These are phyloP conservation scores for Camellia japonica DNA, from an alignment of 148 eudicot genomes.

Conservation along the genomic window DNA sequence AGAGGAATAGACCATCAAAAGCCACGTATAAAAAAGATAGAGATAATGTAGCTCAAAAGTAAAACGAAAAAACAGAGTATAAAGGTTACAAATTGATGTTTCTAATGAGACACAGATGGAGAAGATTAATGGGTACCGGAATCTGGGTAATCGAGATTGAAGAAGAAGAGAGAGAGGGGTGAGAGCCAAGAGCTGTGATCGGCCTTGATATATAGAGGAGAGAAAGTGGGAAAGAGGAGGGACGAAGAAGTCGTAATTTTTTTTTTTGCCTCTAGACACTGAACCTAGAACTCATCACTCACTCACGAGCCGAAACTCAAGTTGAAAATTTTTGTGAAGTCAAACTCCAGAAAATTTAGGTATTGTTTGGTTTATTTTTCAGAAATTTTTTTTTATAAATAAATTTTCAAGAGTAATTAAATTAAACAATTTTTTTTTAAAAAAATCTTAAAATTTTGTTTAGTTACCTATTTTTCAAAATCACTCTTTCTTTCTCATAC, in stretches of 20 bases:
- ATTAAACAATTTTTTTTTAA: no score
- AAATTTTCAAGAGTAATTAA: no score
- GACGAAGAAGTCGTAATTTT: not conserved
- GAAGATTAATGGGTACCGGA: not conserved
- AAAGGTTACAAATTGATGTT: not conserved
- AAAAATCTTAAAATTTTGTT: no score
- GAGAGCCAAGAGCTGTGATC: not conserved
- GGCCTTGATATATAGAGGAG: not conserved
- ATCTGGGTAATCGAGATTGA: not conserved
- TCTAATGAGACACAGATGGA: not conserved
- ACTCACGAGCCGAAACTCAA: no score
- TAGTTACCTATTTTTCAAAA: no score
- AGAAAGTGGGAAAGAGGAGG: not conserved
- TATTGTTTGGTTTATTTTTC: no score
- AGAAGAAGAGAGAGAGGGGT: not conserved
- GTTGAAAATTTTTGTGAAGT: no score
- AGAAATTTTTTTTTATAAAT: no score
- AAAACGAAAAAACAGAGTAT: not conserved
- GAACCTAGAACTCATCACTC: no score
- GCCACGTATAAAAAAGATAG: not conserved
- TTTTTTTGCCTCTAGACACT: no score
- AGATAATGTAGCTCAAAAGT: slow-evolving; percentile 10
- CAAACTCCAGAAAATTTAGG: no score
- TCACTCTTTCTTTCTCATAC: no score
- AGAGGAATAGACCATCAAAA: not conserved